These are phyloP conservation scores for Lecanicillium sp. DNA, from an alignment of 2,329 filamentous ascomycete species.

Conservation along the genomic window DNA sequence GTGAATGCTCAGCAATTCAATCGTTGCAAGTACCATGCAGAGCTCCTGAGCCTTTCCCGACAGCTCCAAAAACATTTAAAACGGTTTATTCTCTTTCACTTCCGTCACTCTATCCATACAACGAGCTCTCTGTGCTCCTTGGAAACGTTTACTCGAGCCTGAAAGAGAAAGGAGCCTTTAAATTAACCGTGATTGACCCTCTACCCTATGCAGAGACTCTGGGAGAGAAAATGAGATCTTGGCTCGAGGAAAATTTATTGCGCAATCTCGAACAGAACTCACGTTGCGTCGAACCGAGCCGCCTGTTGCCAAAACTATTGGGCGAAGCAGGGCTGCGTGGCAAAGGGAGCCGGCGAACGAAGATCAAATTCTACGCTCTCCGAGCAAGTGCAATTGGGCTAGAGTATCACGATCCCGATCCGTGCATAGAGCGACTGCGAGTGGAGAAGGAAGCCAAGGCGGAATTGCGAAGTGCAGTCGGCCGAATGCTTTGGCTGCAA, in stretches of 20 bases:
- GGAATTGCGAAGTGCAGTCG: slow-evolving; percentile 44
- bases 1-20: slow-evolving; percentile 29
- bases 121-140: slow-evolving; percentile 41
- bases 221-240: slow-evolving; percentile 49
- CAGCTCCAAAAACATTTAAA: slow-evolving; percentile 36
- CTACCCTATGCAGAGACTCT: slow-evolving; percentile 46
- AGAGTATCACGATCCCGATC: slow-evolving; percentile 15
- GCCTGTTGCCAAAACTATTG: slow-evolving; percentile 52
- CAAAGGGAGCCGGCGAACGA: slow-evolving; percentile 38
- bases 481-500: slow-evolving; percentile 52
- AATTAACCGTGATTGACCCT: slow-evolving; percentile 56
- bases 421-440: slow-evolving; percentile 12
- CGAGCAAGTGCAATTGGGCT: slow-evolving; percentile 19
- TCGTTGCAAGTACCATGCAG: slow-evolving; percentile 31
- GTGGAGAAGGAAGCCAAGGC: slow-evolving; percentile 26
- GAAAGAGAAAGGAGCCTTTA: slow-evolving; percentile 42
- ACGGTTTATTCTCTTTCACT: slow-evolving; percentile 46
- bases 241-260: slow-evolving; percentile 55
- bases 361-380: slow-evolving; percentile 41
- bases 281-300: slow-evolving; percentile 51
- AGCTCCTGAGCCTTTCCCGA: slow-evolving; percentile 25
- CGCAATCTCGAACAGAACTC: slow-evolving; percentile 51
- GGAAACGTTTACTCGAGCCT: slow-evolving; percentile 36
- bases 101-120: slow-evolving; percentile 44
- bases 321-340: slow-evolving; percentile 44